phyloP scores from a whole-genome alignment of 345 rosid species.

The Dipteronia dyeriana region DNA sequence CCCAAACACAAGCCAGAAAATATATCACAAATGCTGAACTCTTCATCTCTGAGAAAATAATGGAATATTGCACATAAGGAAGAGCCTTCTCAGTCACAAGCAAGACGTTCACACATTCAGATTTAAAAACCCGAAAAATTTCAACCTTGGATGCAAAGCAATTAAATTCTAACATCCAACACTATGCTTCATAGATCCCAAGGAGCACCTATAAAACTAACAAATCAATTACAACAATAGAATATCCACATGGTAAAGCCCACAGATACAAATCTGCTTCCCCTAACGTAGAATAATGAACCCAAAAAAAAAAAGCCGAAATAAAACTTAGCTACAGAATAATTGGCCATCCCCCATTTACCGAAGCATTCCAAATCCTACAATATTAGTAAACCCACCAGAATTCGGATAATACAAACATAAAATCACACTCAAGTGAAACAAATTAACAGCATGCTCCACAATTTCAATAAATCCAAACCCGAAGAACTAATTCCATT shows the following conservation, averaged over 20 bases:
- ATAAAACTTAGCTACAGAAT: not conserved
- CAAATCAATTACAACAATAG: not conserved
- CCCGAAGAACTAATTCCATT: not conserved
- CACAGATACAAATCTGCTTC: not conserved
- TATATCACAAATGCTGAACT: not conserved
- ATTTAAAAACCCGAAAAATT: not conserved
- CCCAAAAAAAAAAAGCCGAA: not conserved
- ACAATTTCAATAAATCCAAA: slow-evolving; percentile 5
- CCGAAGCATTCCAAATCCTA: not conserved
- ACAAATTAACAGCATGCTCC: not conserved
- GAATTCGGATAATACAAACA: slow-evolving; percentile 6
- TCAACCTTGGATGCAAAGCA: not conserved
- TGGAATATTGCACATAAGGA: not conserved
- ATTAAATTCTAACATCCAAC: not conserved
- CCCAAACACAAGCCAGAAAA: not conserved
- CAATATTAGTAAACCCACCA: slow-evolving; percentile 13
- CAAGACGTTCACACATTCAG: not conserved
- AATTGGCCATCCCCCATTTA: not conserved
- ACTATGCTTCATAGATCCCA: not conserved
- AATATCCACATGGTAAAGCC: not conserved
- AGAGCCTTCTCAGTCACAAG: not conserved
- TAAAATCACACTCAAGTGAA: slow-evolving; percentile 9
- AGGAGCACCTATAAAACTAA: slow-evolving; percentile 1
- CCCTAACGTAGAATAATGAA: not conserved
- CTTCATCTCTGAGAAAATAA: not conserved